A percentile compares a stretch with the other conserved stretches of the same genome.
Conservation (phyloP, 2,329 filamentous ascomycete genomes). For the Paraconiothyrium sp. region DNA sequence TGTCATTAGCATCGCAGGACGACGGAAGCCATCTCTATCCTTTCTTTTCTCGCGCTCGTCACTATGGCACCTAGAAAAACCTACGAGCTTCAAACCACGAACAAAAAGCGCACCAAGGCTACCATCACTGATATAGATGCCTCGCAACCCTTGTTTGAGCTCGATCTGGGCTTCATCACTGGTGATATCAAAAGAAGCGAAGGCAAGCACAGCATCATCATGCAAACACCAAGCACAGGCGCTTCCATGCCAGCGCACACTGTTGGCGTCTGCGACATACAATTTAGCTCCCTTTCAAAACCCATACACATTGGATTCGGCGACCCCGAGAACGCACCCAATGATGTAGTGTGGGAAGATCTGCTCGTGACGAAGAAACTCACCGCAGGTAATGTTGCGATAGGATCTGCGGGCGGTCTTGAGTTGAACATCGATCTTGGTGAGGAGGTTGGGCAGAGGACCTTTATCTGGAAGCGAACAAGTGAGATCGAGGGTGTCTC, state of each 20-base stretch:
- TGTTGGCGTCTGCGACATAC: neutral
- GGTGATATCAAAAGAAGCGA: neutral
- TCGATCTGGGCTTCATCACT: neutral
- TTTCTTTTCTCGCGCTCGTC: too few species aligned
- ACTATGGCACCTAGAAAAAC: neutral
- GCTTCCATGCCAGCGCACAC: neutral
- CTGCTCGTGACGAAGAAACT: neutral
- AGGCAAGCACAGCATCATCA: neutral
- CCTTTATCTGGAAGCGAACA: neutral
- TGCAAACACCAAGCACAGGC: neutral
- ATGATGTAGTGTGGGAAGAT: neutral
- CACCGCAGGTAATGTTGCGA: neutral
- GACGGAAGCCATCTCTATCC: too few species aligned
- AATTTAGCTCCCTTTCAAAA: neutral
- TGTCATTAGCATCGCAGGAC: too few species aligned
- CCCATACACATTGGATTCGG: neutral
- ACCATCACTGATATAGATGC: neutral
- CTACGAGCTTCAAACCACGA: neutral
- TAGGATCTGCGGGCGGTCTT: neutral
- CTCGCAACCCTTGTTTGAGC: neutral
- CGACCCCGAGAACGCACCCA: neutral
- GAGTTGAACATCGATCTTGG: neutral
- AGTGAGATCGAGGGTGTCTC: neutral
- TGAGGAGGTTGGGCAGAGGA: neutral
- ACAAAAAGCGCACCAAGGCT: neutral